These are phyloP conservation scores for Pinus tabuliformis DNA, from an alignment of 75 land plant genomes.

Conservation along the genomic window DNA sequence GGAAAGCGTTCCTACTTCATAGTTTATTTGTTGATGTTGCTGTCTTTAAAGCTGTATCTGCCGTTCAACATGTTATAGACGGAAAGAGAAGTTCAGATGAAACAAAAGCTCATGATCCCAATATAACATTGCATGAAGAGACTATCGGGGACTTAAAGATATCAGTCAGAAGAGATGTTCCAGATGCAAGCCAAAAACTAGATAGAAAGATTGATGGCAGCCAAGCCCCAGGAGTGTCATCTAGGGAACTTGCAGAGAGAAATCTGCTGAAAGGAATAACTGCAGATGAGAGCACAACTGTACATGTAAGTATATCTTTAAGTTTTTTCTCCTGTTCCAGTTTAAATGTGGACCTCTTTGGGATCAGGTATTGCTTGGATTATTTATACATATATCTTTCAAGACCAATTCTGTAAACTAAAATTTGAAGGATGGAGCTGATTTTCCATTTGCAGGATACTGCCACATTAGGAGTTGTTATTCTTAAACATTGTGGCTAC, in stretches of 20 bases:
- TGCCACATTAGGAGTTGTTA: conserved; percentile 75
- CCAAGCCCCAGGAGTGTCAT: conserved; percentile 35
- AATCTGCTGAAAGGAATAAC: conserved; percentile 96
- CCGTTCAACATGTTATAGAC: conserved; percentile 29
- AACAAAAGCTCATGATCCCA: not conserved
- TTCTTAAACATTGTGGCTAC: conserved; percentile 83
- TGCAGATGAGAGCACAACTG: conserved; percentile 93
- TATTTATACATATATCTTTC: not conserved
- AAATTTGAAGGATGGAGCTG: not conserved
- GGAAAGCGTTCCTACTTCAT: conserved; percentile 92
- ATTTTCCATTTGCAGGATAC: conserved; percentile 58
- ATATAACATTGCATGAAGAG: conserved; percentile 43
- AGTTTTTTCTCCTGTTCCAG: not conserved
- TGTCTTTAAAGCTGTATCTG: conserved; percentile 66
- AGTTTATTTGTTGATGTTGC: conserved; percentile 89
- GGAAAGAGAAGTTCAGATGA: conserved; percentile 2
- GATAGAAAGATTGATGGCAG: conserved; percentile 65
- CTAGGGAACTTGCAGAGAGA: conserved; percentile 57
- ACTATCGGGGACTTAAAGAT: conserved; percentile 59
- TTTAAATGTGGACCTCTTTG: not conserved
- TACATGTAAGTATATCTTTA: conserved; percentile 61
- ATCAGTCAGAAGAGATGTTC: conserved; percentile 47
- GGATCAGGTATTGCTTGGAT: not conserved
- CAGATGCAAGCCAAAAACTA: conserved; percentile 70
- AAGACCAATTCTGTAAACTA: not conserved